Base-by-base conservation (phyloP, 768 basidiomycete species). In the Boletus eberwhitei region DNA sequence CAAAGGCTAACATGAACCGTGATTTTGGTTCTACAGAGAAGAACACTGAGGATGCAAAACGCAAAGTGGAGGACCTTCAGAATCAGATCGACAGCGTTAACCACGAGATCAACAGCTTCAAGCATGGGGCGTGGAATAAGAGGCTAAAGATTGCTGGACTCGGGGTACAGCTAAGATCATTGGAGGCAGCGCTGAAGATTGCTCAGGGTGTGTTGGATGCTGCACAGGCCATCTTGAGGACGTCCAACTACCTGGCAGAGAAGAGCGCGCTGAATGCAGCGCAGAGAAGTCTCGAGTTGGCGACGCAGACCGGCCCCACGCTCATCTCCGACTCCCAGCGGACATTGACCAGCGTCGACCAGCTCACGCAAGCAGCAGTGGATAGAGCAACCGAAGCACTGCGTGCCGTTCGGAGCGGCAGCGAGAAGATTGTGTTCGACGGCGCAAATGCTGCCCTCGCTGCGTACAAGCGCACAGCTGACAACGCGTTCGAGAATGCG, bases 1-100 rank as follows among this genome's bases (percentile, higher is more conserved):
- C 37, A 5, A 22, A 43, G 8, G 54, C 40, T 2, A 19, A 16
- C 22, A 39, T 55, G 54, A 21, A 55, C 37, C 42, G 8, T 11
- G 29, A 24, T 4, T 55, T 55, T 17, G 54, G 54, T 19, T 55
- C 54, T 2, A 49, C 49, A 2, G 54, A 55, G 49, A 24, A 16
- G 29, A 17, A 8, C 21, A 16, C 46, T 22, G 37, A 26, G 49
- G 9, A 1, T 8, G 54, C 49, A 4, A 22, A 55, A 34, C 29
- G 21, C 48, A 32, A 34, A 19, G 54, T 50, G 1, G 5, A 50
- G 2, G 5, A 4, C n/a, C 7, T 55, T 7, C 49, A 52, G 31
- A 7, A 11, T 12, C 37, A 34, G 19, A 26, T 52, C 22, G 17
- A 51, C 2, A 9, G 16, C 14, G 13, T 32, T n/a, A 21, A 39